These are phyloP conservation scores for Erigeron philadelphicus DNA, from an alignment of 140 eudicot genomes.

Conservation along the genomic window DNA sequence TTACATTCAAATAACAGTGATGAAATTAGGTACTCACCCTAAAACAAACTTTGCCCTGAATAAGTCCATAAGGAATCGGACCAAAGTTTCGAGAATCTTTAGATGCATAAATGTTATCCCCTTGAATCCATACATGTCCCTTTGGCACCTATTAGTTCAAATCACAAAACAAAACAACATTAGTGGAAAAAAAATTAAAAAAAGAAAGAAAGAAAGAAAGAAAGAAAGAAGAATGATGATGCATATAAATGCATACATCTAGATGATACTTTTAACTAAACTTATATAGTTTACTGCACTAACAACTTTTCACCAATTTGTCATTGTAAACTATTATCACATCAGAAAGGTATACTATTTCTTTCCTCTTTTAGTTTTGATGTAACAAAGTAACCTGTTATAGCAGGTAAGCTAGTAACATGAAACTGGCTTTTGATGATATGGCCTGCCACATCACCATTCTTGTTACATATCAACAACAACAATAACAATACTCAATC, in stretches of 20 bases:
- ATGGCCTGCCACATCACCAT: too few species aligned
- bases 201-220: too few species aligned
- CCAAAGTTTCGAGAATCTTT: slow-evolving; percentile 75
- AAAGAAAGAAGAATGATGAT: neutral
- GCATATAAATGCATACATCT: neutral
- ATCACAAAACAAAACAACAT: slow-evolving; percentile 15
- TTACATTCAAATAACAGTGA: slow-evolving; percentile 5
- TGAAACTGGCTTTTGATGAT: too few species aligned
- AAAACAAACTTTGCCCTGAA: slow-evolving; percentile 63
- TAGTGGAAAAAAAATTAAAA: neutral
- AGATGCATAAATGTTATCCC: slow-evolving; percentile 78
- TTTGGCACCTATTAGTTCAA: slow-evolving; percentile 61
- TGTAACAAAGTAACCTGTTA: too few species aligned
- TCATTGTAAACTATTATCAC: too few species aligned
- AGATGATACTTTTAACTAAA: neutral
- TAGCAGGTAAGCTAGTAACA: too few species aligned
- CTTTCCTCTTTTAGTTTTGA: too few species aligned
- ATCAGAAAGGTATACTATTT: too few species aligned
- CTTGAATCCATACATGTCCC: slow-evolving; percentile 97
- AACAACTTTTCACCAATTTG: too few species aligned
- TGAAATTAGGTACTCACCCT: slow-evolving; percentile 46
- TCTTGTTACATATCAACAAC: too few species aligned
- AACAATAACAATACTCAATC: too few species aligned
- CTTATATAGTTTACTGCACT: too few species aligned
- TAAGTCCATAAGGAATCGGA: slow-evolving; percentile 80